Base-by-base conservation (phyloP, 192 early-diverging fungal species). In the Hyaloraphidium curvatum region DNA sequence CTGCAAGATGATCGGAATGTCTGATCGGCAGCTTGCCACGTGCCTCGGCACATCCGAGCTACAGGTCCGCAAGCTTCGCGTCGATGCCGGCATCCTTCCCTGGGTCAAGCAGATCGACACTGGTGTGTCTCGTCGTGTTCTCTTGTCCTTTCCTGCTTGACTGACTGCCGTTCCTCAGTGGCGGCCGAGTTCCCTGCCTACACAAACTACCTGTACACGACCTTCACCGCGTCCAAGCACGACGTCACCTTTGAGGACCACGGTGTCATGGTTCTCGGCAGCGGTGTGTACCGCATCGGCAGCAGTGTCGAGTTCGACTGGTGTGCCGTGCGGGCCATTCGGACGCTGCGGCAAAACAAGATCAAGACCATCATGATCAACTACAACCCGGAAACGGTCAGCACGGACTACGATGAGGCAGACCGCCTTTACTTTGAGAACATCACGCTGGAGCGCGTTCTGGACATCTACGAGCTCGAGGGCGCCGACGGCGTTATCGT, bases 301-400 rank as follows among this genome's bases (percentile, higher is more conserved):
- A 83, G 79, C 11, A 92, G 87, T 55, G 90, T 95, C n/a, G 91
- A 98, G 67, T 95, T 95, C 63, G 91, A 98, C 62, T 95, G 94
- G 94, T 97, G 94, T 59, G 94, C 86, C 25, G 94, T 97, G 30
- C 80, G 86, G 31, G 87, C 87, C 37, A 94, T 97, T 53, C 88
- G 91, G 52, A 87, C 90, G 22, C 77, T 97, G 48, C 86, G 91
- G 48, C 76, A 79, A 37, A 73, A 73, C 57, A 76, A 79, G 21
- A 70, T 81, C 70, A 93, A 97, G 76, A 95, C 94, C 2, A 73
- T 97, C 60, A 97, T 97, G 94, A 72, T 97, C 59, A 97, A 97
- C 78, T 97, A 95, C 71, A 97, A 97, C 66, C 94, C 94, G 19
- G 94, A 97, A 64, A 97, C 94, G 2, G 94, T 98, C n/a, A 90